These are phyloP conservation scores for Prosopis cineraria DNA, from an alignment of 306 rosid species.

Conservation along the genomic window DNA sequence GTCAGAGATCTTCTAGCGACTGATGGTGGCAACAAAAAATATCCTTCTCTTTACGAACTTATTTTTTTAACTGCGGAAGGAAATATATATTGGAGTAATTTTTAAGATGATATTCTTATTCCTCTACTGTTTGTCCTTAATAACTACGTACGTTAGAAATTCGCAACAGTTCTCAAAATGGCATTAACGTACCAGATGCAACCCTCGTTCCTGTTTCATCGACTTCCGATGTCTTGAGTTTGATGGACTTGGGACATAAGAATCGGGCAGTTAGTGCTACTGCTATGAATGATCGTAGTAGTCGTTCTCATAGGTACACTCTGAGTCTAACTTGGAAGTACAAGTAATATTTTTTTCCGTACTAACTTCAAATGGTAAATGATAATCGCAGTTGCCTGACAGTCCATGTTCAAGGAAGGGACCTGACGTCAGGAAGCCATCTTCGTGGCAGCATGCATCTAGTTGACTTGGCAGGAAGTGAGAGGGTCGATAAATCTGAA, in stretches of 20 bases:
- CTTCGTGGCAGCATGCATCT: constrained; percentile 91
- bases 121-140: constrained; percentile 36
- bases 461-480: constrained; percentile 99
- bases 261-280: constrained; percentile 87
- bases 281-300: constrained; percentile 90
- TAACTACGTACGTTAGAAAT: constrained; percentile 68
- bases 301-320: constrained; percentile 87
- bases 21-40: constrained; percentile 67
- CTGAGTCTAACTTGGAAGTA: neutral
- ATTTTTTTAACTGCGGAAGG: neutral
- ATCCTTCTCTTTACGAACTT: constrained; percentile 53
- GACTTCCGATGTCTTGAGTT: constrained; percentile 67
- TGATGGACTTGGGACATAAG: constrained; percentile 85
- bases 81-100: neutral
- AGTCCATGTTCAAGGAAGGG: constrained; percentile 92
- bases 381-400: constrained; percentile 79
- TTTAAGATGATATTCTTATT: neutral
- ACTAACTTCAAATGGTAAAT: constrained; percentile 29
- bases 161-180: constrained; percentile 77
- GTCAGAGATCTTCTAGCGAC: constrained; percentile 55
- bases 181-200: constrained; percentile 94
- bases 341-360: neutral
- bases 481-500: constrained; percentile 93
- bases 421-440: constrained; percentile 63
- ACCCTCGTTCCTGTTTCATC: constrained; percentile 77